phyloP scores from a whole-genome alignment of 352 stramenopile species.

The Globisporangium paroecandrum region DNA sequence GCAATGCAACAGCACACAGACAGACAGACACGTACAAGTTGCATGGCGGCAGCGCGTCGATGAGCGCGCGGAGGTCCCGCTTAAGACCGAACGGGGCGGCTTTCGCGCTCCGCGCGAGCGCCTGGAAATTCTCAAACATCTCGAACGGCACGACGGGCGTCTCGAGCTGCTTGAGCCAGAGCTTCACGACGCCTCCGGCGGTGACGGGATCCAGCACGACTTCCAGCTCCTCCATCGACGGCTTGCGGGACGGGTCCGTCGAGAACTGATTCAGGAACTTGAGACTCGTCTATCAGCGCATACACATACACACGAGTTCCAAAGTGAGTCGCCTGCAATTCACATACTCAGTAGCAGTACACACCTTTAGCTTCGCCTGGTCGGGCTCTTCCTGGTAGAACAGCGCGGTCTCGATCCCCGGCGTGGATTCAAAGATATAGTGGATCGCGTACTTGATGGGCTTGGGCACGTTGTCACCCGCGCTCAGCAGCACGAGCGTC shows the following conservation, averaged over 20 bases:
- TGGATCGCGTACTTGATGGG: slow-evolving; percentile 63
- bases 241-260: slow-evolving; percentile 33
- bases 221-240: slow-evolving; percentile 59
- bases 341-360: neutral
- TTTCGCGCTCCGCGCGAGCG: slow-evolving; percentile 39
- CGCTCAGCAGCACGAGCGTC: slow-evolving; percentile 35
- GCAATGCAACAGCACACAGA: neutral
- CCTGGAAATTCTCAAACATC: slow-evolving; percentile 58
- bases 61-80: slow-evolving; percentile 54
- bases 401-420: slow-evolving; percentile 66
- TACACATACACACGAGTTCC: neutral
- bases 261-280: slow-evolving; percentile 69
- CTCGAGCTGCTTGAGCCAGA: slow-evolving; percentile 67
- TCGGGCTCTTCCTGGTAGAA: slow-evolving; percentile 70
- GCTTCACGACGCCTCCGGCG: slow-evolving; percentile 53
- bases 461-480: slow-evolving; percentile 50
- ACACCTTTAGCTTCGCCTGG: slow-evolving; percentile 49
- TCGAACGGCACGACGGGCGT: slow-evolving; percentile 59
- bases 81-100: slow-evolving; percentile 47
- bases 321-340: neutral
- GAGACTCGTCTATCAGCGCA: slow-evolving; percentile 27
- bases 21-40: slow-evolving; percentile 48
- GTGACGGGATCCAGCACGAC: slow-evolving; percentile 52
- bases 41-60: slow-evolving; percentile 52
- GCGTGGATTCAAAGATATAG: slow-evolving; percentile 80